phyloP scores from a whole-genome alignment of 2,329 filamentous ascomycete genomes.

The Chaetomiaceae sp. region DNA sequence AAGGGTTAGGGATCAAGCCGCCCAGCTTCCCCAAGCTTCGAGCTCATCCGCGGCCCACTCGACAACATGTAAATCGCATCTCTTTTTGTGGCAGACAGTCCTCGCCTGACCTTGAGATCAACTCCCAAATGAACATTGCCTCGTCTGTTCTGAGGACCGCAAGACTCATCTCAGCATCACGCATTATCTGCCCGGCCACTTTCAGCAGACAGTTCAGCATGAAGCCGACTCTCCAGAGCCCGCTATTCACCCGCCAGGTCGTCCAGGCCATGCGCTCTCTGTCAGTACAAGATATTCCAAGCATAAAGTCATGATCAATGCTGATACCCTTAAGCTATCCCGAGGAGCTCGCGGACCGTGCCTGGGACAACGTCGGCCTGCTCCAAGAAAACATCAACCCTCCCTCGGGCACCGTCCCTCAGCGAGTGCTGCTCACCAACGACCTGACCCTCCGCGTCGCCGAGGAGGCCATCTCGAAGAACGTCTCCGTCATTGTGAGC shows the following conservation, averaged over 20 bases:
- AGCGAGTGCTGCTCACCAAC: constrained; percentile 61
- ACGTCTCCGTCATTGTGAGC: constrained; percentile 75
- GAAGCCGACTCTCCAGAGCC: constrained; percentile 21
- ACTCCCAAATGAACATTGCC: constrained; percentile 10
- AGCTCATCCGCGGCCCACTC: neutral
- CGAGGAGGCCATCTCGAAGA: constrained; percentile 77
- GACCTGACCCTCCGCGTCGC: constrained; percentile 87
- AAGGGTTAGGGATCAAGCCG: constrained; percentile 17
- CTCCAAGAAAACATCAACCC: constrained; percentile 48
- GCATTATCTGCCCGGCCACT: neutral
- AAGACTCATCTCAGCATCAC: constrained; percentile 2
- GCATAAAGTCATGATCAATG: neutral
- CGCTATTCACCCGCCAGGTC: constrained; percentile 54
- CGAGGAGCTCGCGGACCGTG: constrained; percentile 78
- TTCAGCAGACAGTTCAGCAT: constrained; percentile 16
- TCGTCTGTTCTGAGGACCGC: neutral
- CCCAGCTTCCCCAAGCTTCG: too few relatives aligned
- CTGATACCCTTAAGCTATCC: constrained; percentile 62
- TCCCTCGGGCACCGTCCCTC: constrained; percentile 13
- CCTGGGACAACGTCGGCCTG: constrained; percentile 96
- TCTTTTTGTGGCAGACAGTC: too few relatives aligned
- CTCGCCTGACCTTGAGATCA: neutral
- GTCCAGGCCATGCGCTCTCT: constrained; percentile 75
- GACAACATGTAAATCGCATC: neutral
- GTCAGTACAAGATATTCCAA: constrained; percentile 46